Conservation (phyloP, 2,329 filamentous ascomycete species). For the Gnomoniopsis sp. region DNA sequence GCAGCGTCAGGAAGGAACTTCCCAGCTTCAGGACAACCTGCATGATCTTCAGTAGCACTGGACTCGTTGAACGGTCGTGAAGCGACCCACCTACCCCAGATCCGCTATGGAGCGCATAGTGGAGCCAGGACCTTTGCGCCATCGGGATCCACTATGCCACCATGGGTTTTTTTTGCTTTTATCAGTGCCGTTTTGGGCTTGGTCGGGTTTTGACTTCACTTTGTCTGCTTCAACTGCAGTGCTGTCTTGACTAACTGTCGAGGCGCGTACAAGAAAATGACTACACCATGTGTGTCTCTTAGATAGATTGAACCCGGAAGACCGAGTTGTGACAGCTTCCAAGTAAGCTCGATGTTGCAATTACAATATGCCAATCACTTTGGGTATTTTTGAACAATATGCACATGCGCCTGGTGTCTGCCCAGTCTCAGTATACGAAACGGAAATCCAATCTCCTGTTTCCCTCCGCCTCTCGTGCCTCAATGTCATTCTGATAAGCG, state of each 20-base stretch:
- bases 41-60: background rate
- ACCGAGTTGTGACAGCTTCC: no score
- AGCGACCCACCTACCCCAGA: constrained; percentile 11
- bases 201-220: background rate
- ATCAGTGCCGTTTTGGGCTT: constrained; percentile 5
- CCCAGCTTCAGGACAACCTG: background rate
- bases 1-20: no score
- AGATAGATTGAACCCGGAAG: no score
- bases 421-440: constrained; percentile 37
- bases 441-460: constrained; percentile 49
- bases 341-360: no score
- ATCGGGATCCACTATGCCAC: constrained; percentile 11
- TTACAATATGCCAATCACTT: background rate
- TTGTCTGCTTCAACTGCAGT: background rate
- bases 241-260: background rate
- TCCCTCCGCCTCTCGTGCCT: constrained; percentile 41
- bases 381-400: background rate
- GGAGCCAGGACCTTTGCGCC: constrained; percentile 10
- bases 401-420: background rate
- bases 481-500: constrained; percentile 43
- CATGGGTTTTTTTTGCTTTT: constrained; percentile 3
- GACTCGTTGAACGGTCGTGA: background rate
- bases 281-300: no score
- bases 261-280: background rate
- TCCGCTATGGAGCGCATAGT: background rate